Base-by-base conservation (phyloP, 1,284 basidiomycete species). In the Rhodotorula glutinis region DNA sequence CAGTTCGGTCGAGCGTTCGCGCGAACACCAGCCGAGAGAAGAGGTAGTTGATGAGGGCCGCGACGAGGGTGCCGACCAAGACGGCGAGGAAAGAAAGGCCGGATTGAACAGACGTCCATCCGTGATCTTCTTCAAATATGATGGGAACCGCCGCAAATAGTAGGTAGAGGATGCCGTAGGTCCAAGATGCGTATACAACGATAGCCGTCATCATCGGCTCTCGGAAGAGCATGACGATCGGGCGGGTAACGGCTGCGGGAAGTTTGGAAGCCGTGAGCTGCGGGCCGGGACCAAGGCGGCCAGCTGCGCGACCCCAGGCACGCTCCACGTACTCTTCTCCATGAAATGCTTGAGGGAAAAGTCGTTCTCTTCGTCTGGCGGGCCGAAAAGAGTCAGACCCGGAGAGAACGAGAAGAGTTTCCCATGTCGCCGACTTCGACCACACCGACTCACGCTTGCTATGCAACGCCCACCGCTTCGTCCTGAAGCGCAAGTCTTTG, bases 401-500 rank as follows among this genome's bases (percentile, higher is more conserved):
- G 29, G 5, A 9, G 21, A 53, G 52, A 16, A 17, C 17, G 19
- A 2, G 30, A 33, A 30, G 30, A 53, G 33, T 11, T 11, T 38
- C 7, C 33, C 33, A 5, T 5, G 11, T 5, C 33, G 33, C 44
- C 44, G 9, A 19, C 17, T 17, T 46, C 21, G 19, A 55, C 46
- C 43, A 7, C 16, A 21, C 2, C 4, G 19, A 57, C 53, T 55
- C 51, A 57, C 56, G 27, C 30, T 59, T 63, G 33, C 64, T 73
- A 66, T 74, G 77, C 54, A 77, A 63, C 52, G 62, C 76, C 76
- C 76, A 79, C 54, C 69, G 83, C 9, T 75, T 78, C 67, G 83
- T 82, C 59, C 81, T 79, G 63, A 80, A 82, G 5, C 82, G 78
- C 16, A 62, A 46, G 3, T 25, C 89, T 80, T 13, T 69, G 0